A percentile compares a stretch with the other conserved stretches of the same genome.
Evolutionary conservation across 805 yeast genomes (phyloP).

Genomic region (Zygosaccharomyces lentus): DNA sequence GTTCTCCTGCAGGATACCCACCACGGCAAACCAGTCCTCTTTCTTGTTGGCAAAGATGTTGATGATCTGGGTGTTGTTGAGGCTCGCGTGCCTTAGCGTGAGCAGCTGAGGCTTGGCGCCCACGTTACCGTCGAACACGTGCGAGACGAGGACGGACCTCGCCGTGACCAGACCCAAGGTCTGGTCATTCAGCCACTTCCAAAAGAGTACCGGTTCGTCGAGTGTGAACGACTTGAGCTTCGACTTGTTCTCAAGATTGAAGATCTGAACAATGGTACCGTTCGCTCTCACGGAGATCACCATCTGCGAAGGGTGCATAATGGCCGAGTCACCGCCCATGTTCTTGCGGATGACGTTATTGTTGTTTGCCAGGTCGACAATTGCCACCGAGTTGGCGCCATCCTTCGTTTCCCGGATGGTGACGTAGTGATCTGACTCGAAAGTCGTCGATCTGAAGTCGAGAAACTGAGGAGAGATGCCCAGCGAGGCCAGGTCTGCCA

Average conservation of each 20-base stretch:
- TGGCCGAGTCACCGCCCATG: conserved; percentile 97
- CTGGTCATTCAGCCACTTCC: conserved; percentile 85
- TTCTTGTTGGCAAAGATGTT: conserved; percentile 78
- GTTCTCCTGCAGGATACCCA: conserved; percentile 91
- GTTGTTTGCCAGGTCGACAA: conserved; percentile 75
- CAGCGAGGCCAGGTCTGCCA: conserved; percentile 78
- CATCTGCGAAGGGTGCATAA: conserved; percentile 87
- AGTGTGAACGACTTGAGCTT: conserved; percentile 83
- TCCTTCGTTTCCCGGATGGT: conserved; percentile 64
- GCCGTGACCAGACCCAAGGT: conserved; percentile 82
- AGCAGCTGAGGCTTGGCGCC: conserved; percentile 73
- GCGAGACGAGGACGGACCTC: conserved; percentile 71
- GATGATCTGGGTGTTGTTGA: conserved; percentile 81
- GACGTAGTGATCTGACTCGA: conserved; percentile 88
- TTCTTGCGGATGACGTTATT: conserved; percentile 81
- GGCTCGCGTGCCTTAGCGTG: conserved; percentile 76
- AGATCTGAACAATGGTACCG: conserved; percentile 92
- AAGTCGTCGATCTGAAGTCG: conserved; percentile 89
- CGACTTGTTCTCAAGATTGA: conserved; percentile 81
- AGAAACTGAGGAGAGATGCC: conserved; percentile 83
- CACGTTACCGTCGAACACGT: conserved; percentile 74
- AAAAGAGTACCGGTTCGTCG: conserved; percentile 84
- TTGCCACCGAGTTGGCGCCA: conserved; percentile 86
- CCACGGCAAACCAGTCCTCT: conserved; percentile 89
- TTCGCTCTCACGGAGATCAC: conserved; percentile 93